Base-by-base conservation (phyloP, 225 moss, liverwort and hornwort genomes). In the Rhytidiadelphus loreus region DNA sequence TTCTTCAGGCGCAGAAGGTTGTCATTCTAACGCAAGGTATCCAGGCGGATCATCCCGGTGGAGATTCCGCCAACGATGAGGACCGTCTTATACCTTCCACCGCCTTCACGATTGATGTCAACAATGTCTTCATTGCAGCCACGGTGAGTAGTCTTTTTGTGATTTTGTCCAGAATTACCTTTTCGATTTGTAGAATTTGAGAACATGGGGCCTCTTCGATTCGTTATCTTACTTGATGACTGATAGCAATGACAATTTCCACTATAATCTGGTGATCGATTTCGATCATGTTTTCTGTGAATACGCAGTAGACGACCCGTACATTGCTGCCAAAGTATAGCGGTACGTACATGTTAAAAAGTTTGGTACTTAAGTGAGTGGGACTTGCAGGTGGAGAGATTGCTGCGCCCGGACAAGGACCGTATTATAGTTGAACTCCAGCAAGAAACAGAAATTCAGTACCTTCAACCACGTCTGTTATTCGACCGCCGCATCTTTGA, bases 401-500 rank as follows among this genome's bases (percentile, higher is more conserved):
- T 97, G 88, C 83, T 98, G 69, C 90, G 93, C 78, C 95, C 96
- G 18, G 82, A 80, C 13, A 94, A 94, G 74, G 95, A 95, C 70
- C 93, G 94, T 24, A 94, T 98, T 58, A 94, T 96, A 43, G 98
- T 98, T 21, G 98, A 98, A 89, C 89, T 98, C 58, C 98, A 97
- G 91, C 96, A 97, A 87, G 97, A 97, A 83, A 91, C 94, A 63
- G 95, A 96, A 68, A 94, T 98, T 65, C 97, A 97, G 63, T 97
- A 96, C 61, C 96, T 98, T 82, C 95, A 95, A 71, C 98, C 98
- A 14, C 96, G 96, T 88, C 57, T 97, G 52, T 82, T 93, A 57
- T 95, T 98, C 35, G 96, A 97, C 88, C 97, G 96, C 65, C 95
- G 96, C 88, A 95, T 97, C 83, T 97, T 98, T 64, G 95, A 93